phyloP scores from a whole-genome alignment of 768 basidiomycete species.

The Mycena kentingensis region DNA sequence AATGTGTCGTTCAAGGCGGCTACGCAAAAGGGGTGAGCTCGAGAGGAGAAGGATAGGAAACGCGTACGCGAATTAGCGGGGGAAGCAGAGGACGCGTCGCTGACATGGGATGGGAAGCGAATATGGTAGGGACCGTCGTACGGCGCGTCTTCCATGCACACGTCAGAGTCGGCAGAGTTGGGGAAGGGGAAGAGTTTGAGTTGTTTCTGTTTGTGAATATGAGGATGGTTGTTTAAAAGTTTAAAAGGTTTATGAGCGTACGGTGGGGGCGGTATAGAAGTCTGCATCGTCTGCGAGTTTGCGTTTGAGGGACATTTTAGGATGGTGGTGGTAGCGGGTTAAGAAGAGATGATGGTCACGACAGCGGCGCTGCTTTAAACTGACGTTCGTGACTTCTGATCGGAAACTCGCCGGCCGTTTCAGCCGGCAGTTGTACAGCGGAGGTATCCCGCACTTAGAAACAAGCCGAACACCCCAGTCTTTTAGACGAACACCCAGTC shows the following conservation, averaged over 20 bases:
- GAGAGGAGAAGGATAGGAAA: not conserved
- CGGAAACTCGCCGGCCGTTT: too few relatives aligned
- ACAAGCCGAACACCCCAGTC: too few relatives aligned
- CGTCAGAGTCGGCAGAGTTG: conserved; percentile 63
- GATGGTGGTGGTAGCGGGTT: conserved; percentile 10
- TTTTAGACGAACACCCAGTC: too few relatives aligned
- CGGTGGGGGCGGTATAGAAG: too few relatives aligned
- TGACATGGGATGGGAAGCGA: conserved; percentile 67
- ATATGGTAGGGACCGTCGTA: conserved; percentile 56
- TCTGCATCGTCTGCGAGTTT: too few relatives aligned
- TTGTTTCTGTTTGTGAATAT: conserved; percentile 57
- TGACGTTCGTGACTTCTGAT: too few relatives aligned
- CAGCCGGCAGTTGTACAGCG: too few relatives aligned
- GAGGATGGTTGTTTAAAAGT: conserved; percentile 12
- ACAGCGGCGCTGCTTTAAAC: not conserved
- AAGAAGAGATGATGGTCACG: conserved; percentile 12
- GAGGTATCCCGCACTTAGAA: too few relatives aligned
- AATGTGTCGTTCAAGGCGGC: conserved; percentile 65
- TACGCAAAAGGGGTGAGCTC: conserved; percentile 32
- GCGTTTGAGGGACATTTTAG: too few relatives aligned
- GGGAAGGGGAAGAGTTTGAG: conserved; percentile 77
- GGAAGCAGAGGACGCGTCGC: conserved; percentile 55
- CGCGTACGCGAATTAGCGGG: conserved; percentile 51
- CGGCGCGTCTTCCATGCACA: conserved; percentile 72
- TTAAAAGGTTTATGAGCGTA: too few relatives aligned